Evolutionary conservation across 2,329 filamentous ascomycete species (phyloP).

Genomic region (Chaetomiaceae sp.): DNA sequence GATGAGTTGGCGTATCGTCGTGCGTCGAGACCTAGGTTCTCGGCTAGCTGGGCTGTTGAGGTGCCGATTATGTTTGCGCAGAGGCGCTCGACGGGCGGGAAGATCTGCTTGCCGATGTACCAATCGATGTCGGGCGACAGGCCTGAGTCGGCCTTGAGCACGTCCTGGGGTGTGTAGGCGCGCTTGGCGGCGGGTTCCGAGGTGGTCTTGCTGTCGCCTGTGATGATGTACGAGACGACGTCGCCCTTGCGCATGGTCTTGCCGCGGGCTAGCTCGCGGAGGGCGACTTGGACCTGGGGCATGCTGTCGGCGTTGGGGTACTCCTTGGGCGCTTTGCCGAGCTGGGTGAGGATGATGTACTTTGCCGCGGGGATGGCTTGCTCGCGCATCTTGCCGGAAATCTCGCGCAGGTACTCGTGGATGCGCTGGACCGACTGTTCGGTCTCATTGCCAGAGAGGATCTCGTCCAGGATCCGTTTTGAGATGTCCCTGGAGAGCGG

Average conservation of each 20-base stretch:
- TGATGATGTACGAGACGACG: slow-evolving; percentile 94
- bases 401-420: slow-evolving; percentile 85
- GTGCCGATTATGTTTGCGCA: slow-evolving; percentile 95
- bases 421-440: slow-evolving; percentile 85
- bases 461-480: slow-evolving; percentile 82
- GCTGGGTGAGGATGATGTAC: slow-evolving; percentile 97
- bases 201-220: slow-evolving; percentile 57
- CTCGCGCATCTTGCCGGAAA: slow-evolving; percentile 82
- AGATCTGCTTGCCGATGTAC: slow-evolving; percentile 97
- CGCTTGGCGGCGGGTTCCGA: slow-evolving; percentile 77
- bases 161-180: slow-evolving; percentile 80
- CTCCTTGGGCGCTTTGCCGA: slow-evolving; percentile 87
- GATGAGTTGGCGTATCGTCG: slow-evolving; percentile 63
- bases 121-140: slow-evolving; percentile 91
- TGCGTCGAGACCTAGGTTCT: slow-evolving; percentile 88
- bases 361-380: slow-evolving; percentile 70
- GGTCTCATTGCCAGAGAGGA: slow-evolving; percentile 87
- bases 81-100: slow-evolving; percentile 94
- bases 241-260: slow-evolving; percentile 89
- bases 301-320: slow-evolving; percentile 93
- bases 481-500: slow-evolving; percentile 93
- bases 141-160: slow-evolving; percentile 68
- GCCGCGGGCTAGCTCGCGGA: slow-evolving; percentile 80
- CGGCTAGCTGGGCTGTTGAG: slow-evolving; percentile 81
- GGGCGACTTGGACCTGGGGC: slow-evolving; percentile 94